Conservation (phyloP, 768 basidiomycete genomes). For the Trichaptum fuscoviolaceum region DNA sequence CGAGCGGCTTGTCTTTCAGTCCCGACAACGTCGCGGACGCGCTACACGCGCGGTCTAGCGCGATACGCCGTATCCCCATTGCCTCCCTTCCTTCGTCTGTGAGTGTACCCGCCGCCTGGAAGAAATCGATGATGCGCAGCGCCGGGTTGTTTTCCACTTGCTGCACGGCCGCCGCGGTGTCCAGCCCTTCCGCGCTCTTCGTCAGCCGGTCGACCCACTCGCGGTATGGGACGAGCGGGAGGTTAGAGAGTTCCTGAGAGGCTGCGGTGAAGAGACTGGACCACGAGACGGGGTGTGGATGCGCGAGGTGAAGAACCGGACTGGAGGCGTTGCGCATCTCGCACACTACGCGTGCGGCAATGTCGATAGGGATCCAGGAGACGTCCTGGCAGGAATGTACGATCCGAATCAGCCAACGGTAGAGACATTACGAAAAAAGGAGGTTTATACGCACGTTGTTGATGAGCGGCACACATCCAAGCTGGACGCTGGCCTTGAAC, state of each 20-base stretch:
- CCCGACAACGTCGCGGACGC: background rate
- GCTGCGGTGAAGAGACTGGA: conserved; percentile 15
- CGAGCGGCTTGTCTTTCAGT: background rate
- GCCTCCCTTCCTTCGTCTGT: background rate
- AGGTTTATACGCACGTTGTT: background rate
- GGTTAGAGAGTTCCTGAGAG: conserved; percentile 17
- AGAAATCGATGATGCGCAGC: conserved; percentile 22
- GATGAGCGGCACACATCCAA: conserved; percentile 4
- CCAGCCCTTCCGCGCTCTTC: background rate
- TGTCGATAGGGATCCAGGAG: conserved; percentile 17
- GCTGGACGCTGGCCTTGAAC: conserved; percentile 2
- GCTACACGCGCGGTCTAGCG: background rate
- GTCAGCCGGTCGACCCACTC: conserved; percentile 17
- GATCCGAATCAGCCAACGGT: background rate
- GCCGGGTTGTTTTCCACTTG: conserved; percentile 19
- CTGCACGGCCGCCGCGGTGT: background rate
- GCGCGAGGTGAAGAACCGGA: conserved; percentile 17
- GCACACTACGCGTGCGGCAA: conserved; percentile 13
- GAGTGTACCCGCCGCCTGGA: conserved; percentile 11
- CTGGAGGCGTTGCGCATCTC: conserved; percentile 13
- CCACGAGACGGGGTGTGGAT: conserved; percentile 26
- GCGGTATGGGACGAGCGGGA: conserved; percentile 26
- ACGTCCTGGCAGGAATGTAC: conserved; percentile 18
- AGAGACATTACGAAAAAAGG: no score
- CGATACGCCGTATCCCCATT: background rate